phyloP scores from a whole-genome alignment of 169 alveolate species.

The Plasmodium ovale region DNA sequence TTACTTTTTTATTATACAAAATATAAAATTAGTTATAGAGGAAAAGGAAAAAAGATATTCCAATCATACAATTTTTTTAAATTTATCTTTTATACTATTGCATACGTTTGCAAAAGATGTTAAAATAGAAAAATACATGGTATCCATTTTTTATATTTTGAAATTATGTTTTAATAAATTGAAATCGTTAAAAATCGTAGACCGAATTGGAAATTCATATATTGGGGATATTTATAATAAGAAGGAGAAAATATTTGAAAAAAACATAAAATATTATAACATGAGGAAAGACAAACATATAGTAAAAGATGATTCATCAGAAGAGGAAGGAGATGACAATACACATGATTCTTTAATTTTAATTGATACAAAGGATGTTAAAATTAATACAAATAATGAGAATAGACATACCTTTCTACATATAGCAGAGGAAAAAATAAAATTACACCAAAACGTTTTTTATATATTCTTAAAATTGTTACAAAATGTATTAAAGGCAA shows the following conservation, averaged over 20 bases:
- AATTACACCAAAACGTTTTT: conserved; percentile 52
- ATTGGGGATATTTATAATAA: conserved; percentile 21
- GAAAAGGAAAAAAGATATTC: conserved; percentile 35
- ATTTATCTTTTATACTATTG: conserved; percentile 53
- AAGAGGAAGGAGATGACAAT: conserved; percentile 8
- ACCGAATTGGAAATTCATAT: neutral
- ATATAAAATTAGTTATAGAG: conserved; percentile 66
- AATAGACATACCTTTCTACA: neutral
- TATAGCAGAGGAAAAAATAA: conserved; percentile 43
- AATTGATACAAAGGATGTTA: neutral
- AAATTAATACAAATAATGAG: neutral
- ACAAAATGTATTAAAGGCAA: conserved; percentile 24
- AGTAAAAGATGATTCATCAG: conserved; percentile 4
- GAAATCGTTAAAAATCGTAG: conserved; percentile 29
- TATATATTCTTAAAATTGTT: conserved; percentile 58
- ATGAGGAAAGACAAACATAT: conserved; percentile 34
- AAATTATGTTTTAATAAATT: conserved; percentile 46
- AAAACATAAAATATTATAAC: conserved; percentile 38
- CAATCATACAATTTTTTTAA: conserved; percentile 45
- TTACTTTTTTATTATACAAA: conserved; percentile 71
- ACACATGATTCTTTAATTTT: neutral
- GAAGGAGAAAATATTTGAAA: conserved; percentile 35
- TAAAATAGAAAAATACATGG: conserved; percentile 66
- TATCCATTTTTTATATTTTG: conserved; percentile 72
- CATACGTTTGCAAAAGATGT: conserved; percentile 59